Evolutionary conservation across 2,329 filamentous ascomycete species (phyloP), one percentile per base, ranked within the genome.

Genomic region (Monilinia laxa): DNA sequence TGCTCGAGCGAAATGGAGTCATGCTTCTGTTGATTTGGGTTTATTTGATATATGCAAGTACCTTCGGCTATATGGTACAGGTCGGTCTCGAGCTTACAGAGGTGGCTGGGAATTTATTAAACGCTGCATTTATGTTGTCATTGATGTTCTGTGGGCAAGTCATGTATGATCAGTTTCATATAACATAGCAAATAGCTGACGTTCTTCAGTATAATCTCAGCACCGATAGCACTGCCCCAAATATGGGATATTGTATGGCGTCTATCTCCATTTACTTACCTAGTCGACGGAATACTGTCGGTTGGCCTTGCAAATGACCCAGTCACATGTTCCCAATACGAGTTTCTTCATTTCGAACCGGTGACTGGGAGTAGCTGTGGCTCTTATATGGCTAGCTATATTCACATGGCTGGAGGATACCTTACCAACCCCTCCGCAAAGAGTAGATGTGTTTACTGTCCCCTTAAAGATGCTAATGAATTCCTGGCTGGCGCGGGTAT

Each of bases 211-310:
- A 89, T 95, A 60, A 84, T 96, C 69, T 87, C 87, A 38, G 80
- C 81, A 7, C 88, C 89, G 0, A 77, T 79, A 3, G 77, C 79
- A 2, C 83, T 94, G 45, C 90, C 91, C 0, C 80, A 85, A 7
- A 93, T 93, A 82, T 94, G 91, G 90, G 87, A 89, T 72, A 92
- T 92, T 81, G 91, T 93, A 88, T 94, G 94, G 78, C 86, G 90
- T 57, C 79, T 93, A 59, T 92, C 89, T 0, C 92, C 93, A 0
- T 90, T 97, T 65, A 93, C 90, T 0, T 97, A 96, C 76, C 80
- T 95, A 20, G 86, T 94, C 35, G 84, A 84, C 12, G 90, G 88
- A 28, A 87, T 96, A 80, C 77, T 94, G 0, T 84, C 88, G 0
- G 85, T 85, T 0, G 91, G 86, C 3, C 80, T 96, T 6, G 90